Conservation (phyloP, 202 grass and related monocot species). For the Saccharum hybrid region DNA sequence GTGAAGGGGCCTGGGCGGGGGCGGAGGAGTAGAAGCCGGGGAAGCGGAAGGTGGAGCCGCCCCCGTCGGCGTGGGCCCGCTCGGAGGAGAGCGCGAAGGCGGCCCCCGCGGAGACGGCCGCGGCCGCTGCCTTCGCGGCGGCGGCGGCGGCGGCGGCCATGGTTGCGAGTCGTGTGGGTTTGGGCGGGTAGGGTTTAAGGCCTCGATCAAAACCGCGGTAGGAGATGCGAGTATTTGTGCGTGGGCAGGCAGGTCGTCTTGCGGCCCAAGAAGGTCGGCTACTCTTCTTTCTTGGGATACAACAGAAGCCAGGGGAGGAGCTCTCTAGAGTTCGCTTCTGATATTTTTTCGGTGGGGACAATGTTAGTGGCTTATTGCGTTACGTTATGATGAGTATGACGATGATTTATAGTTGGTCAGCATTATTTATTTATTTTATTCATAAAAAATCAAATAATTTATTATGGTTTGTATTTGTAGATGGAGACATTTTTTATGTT, state of each 20-base stretch:
- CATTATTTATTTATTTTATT: no score
- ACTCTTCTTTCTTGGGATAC: slow-evolving; percentile 19
- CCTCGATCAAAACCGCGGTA: slow-evolving; percentile 17
- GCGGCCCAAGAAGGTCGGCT: slow-evolving; percentile 36
- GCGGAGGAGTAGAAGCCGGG: slow-evolving; percentile 53
- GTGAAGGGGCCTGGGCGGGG: slow-evolving; percentile 15
- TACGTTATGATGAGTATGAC: no score
- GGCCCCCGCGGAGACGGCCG: slow-evolving; percentile 55
- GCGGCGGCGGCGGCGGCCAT: slow-evolving; percentile 52
- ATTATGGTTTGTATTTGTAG: no score
- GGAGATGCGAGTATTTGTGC: slow-evolving; percentile 30
- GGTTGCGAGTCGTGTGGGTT: slow-evolving; percentile 24
- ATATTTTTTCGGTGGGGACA: slow-evolving; percentile 23
- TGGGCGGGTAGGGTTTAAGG: slow-evolving; percentile 75
- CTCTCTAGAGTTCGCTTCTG: slow-evolving; percentile 9
- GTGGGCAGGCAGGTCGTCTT: slow-evolving; percentile 17
- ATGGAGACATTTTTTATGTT: no score
- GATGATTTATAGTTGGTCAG: no score
- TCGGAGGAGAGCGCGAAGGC: slow-evolving; percentile 51
- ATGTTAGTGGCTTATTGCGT: background rate
- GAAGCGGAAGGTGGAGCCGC: slow-evolving; percentile 52
- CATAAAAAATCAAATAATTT: no score
- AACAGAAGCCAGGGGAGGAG: background rate
- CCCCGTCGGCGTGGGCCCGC: slow-evolving; percentile 59
- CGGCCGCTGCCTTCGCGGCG: slow-evolving; percentile 51